A percentile compares a stretch with the other conserved stretches of the same genome.
These are phyloP conservation scores for Euclidium syriacum DNA, from an alignment of 345 rosid species.

Conservation along the genomic window DNA sequence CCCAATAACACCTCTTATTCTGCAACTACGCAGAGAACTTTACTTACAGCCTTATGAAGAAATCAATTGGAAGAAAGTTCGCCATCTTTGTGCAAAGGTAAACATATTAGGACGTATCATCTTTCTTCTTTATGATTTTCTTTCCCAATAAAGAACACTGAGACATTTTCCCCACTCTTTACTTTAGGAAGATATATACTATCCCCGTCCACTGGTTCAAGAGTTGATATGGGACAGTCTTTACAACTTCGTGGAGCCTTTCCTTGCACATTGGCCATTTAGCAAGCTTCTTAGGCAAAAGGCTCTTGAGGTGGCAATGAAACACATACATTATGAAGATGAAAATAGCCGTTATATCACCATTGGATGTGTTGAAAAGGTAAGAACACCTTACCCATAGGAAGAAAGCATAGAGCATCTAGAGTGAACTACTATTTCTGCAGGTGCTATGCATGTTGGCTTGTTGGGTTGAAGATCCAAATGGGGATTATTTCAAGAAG, in stretches of 20 bases:
- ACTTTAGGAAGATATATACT: conserved; percentile 39
- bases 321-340: conserved; percentile 43
- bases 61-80: conserved; percentile 21
- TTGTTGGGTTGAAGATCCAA: conserved; percentile 68
- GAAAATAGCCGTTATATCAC: conserved; percentile 41
- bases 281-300: conserved; percentile 34
- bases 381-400: neutral
- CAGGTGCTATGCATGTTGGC: conserved; percentile 49
- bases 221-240: conserved; percentile 40
- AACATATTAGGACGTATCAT: neutral
- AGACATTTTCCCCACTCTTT: neutral
- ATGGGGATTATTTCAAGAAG: conserved; percentile 47
- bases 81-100: conserved; percentile 30
- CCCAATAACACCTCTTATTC: conserved; percentile 27
- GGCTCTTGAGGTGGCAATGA: conserved; percentile 35
- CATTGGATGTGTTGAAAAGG: conserved; percentile 42
- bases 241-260: conserved; percentile 30
- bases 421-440: neutral
- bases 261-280: conserved; percentile 40
- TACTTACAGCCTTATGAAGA: conserved; percentile 21
- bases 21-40: conserved; percentile 27
- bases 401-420: neutral
- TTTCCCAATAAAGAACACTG: neutral
- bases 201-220: conserved; percentile 38
- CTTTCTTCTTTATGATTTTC: neutral